Conservation (phyloP, 495 filamentous ascomycete genomes). For the Immersiella caudata region DNA sequence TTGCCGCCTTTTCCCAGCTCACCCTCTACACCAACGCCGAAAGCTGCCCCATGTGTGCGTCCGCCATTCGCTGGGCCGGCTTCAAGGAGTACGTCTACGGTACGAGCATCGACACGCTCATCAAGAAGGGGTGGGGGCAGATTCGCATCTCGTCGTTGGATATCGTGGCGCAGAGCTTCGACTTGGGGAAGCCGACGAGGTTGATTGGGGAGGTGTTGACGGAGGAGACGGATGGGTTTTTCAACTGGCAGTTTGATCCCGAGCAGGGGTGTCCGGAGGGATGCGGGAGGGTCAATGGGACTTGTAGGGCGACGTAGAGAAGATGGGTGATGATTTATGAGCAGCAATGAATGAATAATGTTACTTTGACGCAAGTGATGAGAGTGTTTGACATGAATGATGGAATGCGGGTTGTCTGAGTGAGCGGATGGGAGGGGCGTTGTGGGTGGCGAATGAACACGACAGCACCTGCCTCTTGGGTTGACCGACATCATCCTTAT, state of each 20-base stretch:
- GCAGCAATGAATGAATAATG: background rate
- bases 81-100: conserved; percentile 59
- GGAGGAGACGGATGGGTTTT: conserved; percentile 56
- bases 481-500: too few relatives aligned
- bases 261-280: conserved; percentile 48
- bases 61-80: conserved; percentile 57
- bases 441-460: too few relatives aligned
- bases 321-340: background rate
- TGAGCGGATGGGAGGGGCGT: too few relatives aligned
- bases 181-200: conserved; percentile 38
- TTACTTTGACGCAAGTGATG: too few relatives aligned
- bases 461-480: too few relatives aligned
- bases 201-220: conserved; percentile 48
- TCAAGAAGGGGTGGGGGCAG: conserved; percentile 54
- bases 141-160: conserved; percentile 50
- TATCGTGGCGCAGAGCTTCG: conserved; percentile 48
- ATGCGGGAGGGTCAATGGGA: conserved; percentile 35
- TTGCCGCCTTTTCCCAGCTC: conserved; percentile 49
- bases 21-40: conserved; percentile 60
- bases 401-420: too few relatives aligned
- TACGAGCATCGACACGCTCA: conserved; percentile 49
- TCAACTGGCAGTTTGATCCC: conserved; percentile 56
- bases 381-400: too few relatives aligned
- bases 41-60: conserved; percentile 62
- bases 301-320: conserved; percentile 9